Evolutionary conservation across 2,329 filamentous ascomycete genomes (phyloP).

Genomic region (Biscogniauxia mediterranea): DNA sequence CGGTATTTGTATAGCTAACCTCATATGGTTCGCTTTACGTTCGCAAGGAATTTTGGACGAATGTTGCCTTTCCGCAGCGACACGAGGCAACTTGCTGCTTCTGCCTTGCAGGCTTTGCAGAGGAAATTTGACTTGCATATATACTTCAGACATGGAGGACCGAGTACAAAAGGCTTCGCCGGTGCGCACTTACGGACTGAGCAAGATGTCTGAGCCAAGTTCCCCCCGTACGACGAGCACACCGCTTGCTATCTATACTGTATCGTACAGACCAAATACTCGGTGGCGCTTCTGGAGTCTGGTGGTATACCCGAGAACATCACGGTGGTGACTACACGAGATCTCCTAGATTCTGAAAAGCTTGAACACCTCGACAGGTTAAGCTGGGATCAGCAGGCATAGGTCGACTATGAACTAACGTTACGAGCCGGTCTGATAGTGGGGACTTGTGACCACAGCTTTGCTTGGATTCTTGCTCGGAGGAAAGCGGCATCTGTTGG

Average conservation of each 20-base stretch:
- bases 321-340: slow-evolving; percentile 39
- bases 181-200: slow-evolving; percentile 39
- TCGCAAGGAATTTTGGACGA: slow-evolving; percentile 38
- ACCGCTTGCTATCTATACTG: slow-evolving; percentile 32
- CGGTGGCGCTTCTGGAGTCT: slow-evolving; percentile 45
- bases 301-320: slow-evolving; percentile 38
- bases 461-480: slow-evolving; percentile 47
- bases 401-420: slow-evolving; percentile 52
- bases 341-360: slow-evolving; percentile 40
- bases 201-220: slow-evolving; percentile 27
- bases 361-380: slow-evolving; percentile 34
- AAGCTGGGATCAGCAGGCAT: slow-evolving; percentile 47
- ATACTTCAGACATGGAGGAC: background rate
- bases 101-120: slow-evolving; percentile 35
- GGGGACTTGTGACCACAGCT: slow-evolving; percentile 44
- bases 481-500: slow-evolving; percentile 34
- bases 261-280: slow-evolving; percentile 26
- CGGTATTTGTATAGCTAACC: slow-evolving; percentile 33
- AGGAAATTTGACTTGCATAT: slow-evolving; percentile 25
- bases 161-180: slow-evolving; percentile 23
- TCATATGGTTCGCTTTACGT: slow-evolving; percentile 27
- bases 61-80: slow-evolving; percentile 37
- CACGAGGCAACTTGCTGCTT: slow-evolving; percentile 34
- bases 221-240: slow-evolving; percentile 34
- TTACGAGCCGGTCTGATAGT: slow-evolving; percentile 42